Conservation (phyloP, 352 stramenopile genomes). For the Pythium vanterpoolii region DNA sequence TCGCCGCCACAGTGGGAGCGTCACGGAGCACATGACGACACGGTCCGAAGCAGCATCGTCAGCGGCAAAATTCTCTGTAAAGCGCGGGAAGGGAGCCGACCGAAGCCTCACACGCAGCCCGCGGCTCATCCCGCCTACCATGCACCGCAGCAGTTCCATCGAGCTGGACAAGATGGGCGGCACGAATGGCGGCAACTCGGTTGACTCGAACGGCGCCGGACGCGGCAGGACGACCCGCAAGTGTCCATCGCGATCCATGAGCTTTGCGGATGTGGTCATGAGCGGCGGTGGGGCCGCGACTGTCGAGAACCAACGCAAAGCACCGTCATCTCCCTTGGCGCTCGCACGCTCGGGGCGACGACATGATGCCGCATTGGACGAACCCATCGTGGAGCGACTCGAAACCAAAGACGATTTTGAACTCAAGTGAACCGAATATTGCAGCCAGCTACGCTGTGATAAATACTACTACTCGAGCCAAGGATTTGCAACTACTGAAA, state of each 20-base stretch:
- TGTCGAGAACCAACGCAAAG: conserved; percentile 28
- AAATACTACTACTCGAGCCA: conserved; percentile 40
- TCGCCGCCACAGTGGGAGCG: conserved; percentile 65
- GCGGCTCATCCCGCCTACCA: conserved; percentile 32
- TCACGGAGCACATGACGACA: conserved; percentile 63
- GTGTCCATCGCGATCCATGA: conserved; percentile 69
- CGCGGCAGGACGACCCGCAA: conserved; percentile 36
- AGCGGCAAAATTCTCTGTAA: conserved; percentile 38
- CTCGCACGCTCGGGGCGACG: conserved; percentile 41
- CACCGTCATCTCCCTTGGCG: conserved; percentile 42
- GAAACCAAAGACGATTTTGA: conserved; percentile 69
- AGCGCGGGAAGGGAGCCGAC: conserved; percentile 31
- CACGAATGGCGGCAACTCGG: neutral
- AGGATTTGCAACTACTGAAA: too few species aligned
- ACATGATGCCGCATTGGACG: conserved; percentile 51
- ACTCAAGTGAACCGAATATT: conserved; percentile 38
- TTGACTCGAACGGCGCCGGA: conserved; percentile 11
- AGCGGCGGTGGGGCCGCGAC: conserved; percentile 34
- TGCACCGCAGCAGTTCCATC: conserved; percentile 23
- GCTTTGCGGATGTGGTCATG: conserved; percentile 83
- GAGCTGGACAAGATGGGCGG: conserved; percentile 23
- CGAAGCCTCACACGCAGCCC: conserved; percentile 35
- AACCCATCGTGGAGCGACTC: conserved; percentile 65
- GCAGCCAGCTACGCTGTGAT: conserved; percentile 25
- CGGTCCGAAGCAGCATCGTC: conserved; percentile 44